A percentile compares a stretch with the other conserved stretches of the same genome.
These are phyloP conservation scores for Rhynchosporium graminicola DNA, from an alignment of 2,329 filamentous ascomycete species.

Conservation along the genomic window DNA sequence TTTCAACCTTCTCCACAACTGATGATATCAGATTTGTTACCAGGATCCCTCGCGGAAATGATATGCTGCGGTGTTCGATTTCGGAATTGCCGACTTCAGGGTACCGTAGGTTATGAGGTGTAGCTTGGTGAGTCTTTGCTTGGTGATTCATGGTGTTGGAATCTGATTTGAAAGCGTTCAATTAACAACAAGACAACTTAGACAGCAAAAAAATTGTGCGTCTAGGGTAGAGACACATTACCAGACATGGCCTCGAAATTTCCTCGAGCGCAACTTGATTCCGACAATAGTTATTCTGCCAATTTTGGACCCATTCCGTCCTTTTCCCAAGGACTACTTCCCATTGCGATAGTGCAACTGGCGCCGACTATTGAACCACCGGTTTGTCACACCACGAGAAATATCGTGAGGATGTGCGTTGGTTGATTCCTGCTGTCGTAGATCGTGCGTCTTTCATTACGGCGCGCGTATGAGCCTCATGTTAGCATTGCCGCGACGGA, in stretches of 20 bases:
- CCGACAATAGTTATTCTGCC: background rate
- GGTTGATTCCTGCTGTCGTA: background rate
- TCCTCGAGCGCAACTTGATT: background rate
- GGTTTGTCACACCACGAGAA: background rate
- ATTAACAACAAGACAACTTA: no score
- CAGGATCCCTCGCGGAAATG: background rate
- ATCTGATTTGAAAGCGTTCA: no score
- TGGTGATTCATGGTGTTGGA: no score
- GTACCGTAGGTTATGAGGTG: no score
- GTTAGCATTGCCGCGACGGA: constrained; percentile 2
- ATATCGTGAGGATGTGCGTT: background rate
- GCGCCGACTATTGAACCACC: no score
- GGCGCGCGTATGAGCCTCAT: constrained; percentile 1
- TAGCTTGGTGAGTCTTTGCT: no score
- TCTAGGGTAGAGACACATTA: no score
- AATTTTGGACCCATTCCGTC: background rate
- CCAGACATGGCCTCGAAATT: no score
- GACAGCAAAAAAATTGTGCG: no score
- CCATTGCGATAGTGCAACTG: background rate
- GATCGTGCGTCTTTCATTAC: background rate
- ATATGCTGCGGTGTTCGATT: no score
- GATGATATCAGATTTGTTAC: background rate
- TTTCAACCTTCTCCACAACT: background rate
- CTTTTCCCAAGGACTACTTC: background rate
- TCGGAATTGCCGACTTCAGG: no score